Evolutionary conservation across 179 eudicot species (phyloP).

Genomic region (Corrigiola litoralis): DNA sequence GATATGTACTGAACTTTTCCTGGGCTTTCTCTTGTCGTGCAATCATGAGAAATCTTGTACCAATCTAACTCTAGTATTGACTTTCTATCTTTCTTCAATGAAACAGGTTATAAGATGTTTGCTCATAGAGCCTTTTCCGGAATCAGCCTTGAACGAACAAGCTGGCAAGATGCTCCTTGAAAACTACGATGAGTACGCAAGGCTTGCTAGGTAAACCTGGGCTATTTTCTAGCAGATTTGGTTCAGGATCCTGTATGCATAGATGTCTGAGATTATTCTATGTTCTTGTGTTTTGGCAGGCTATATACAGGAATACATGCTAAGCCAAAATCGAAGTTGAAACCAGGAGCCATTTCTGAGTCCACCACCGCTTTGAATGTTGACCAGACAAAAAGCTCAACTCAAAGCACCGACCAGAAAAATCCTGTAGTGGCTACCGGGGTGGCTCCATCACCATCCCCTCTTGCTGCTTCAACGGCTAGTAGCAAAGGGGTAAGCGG

Average conservation of each 20-base stretch:
- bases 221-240: neutral
- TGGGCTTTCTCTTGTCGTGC: neutral
- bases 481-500: constrained; percentile 41
- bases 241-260: neutral
- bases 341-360: constrained; percentile 71
- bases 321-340: constrained; percentile 70
- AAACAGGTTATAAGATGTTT: constrained; percentile 85
- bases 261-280: neutral
- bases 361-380: constrained; percentile 72
- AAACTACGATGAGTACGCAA: constrained; percentile 86
- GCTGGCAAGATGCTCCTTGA: constrained; percentile 98
- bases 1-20: neutral
- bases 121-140: constrained; percentile 90
- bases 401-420: constrained; percentile 48
- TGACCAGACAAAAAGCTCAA: constrained; percentile 50
- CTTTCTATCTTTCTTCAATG: no score
- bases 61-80: no score
- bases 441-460: constrained; percentile 29
- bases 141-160: constrained; percentile 91
- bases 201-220: constrained; percentile 65
- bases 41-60: no score
- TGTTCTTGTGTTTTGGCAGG: constrained; percentile 30
- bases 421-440: constrained; percentile 28
- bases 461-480: constrained; percentile 33
- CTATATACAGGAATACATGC: constrained; percentile 89